A percentile compares a stretch with the other conserved stretches of the same genome.
Evolutionary conservation across 257 asterid species (phyloP).

Genomic region (Solanum corneliomulleri): DNA sequence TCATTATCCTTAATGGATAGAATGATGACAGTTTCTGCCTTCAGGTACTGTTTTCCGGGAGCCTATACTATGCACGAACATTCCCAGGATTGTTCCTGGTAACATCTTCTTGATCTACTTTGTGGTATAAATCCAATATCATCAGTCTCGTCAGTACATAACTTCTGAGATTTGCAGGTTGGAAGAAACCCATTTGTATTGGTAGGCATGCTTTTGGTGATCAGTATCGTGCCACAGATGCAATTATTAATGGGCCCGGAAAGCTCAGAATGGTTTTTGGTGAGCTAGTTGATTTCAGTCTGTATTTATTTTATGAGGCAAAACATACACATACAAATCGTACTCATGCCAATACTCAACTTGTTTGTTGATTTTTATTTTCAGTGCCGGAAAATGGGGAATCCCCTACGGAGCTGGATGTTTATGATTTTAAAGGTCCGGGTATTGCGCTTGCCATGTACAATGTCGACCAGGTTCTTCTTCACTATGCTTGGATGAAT

Average conservation of each 20-base stretch:
- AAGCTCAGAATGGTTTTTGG: slow-evolving; percentile 89
- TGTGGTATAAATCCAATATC: slow-evolving; percentile 6
- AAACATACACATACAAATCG: background rate
- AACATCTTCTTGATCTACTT: slow-evolving; percentile 11
- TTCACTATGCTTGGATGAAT: background rate
- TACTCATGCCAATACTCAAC: background rate
- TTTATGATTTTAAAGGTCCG: slow-evolving; percentile 69
- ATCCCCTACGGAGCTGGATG: slow-evolving; percentile 46
- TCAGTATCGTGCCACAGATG: slow-evolving; percentile 85
- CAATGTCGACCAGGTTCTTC: slow-evolving; percentile 68
- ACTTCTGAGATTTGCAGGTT: slow-evolving; percentile 39
- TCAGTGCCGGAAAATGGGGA: slow-evolving; percentile 74
- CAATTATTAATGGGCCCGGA: slow-evolving; percentile 65
- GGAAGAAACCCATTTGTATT: slow-evolving; percentile 90
- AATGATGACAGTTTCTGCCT: background rate
- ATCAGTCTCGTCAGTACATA: background rate
- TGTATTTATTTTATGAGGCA: background rate
- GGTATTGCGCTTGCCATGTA: slow-evolving; percentile 93
- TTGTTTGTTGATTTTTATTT: background rate
- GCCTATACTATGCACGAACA: slow-evolving; percentile 72
- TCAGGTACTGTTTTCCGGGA: slow-evolving; percentile 92
- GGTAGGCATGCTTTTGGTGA: slow-evolving; percentile 98
- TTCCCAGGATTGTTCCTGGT: slow-evolving; percentile 85
- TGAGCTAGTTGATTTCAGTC: slow-evolving; percentile 16
- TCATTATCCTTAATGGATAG: background rate